Evolutionary conservation across 169 alveolate species (phyloP), one percentile per base, ranked within the genome.

Genomic region (Plasmodium cynomolgi): DNA sequence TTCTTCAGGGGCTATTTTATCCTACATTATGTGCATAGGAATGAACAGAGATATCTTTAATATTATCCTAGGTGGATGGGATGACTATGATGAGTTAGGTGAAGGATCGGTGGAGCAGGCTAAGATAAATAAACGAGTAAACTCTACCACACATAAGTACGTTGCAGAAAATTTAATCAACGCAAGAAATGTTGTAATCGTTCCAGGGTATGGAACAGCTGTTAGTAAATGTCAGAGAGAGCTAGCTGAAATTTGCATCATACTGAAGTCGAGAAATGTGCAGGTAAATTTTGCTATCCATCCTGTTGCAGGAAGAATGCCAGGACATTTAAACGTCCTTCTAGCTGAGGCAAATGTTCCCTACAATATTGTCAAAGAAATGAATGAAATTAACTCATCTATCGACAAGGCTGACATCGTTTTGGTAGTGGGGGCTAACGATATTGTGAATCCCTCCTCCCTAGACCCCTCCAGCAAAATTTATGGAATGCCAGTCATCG

Each of bases 221-320:
- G 98, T 96, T 54, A 97, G 99, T 58, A 96, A 97, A 81, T 97
- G 98, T 34, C 98, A 97, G 95, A 85, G 94, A 73, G 97, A 97
- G 34, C 96, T 98, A 39, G 97, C 97, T 71, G 98, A 97, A 56
- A 83, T 97, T 29, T 96, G 95, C 34, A 90, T 94, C 62, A 92
- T 96, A 37, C 93, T 98, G 84, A 92, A 95, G 81, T 94, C 96
- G 50, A 93, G 97, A 31, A 98, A 98, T 81, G 95, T 97, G 31
- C 95, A 95, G 37, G 99, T 98, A 47, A 97, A 97, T 92, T 98
- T 98, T 94, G 99, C 98, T 80, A 98, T 98, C 83, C 99, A 98
- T 92, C 99, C 99, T 41, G 99, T 98, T 83, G 99, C 99, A 26
- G 99, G 99, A 62, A 98, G 99, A 96, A 97, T 98, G 99, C 99